Base-by-base conservation (phyloP, 2,329 filamentous ascomycete genomes). In the Clathrospora elynae region DNA sequence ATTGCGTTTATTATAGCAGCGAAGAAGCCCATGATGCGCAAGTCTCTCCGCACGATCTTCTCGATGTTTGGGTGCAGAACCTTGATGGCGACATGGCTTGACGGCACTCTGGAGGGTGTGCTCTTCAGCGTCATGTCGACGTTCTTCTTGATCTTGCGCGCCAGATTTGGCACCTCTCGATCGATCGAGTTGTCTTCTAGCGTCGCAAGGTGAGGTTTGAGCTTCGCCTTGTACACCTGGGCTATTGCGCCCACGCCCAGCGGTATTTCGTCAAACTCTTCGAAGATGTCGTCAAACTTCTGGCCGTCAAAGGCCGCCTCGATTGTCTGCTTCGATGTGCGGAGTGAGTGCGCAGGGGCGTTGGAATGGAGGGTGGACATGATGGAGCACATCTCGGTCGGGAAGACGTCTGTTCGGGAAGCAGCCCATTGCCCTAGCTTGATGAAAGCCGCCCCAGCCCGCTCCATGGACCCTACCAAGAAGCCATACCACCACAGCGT, bases 381-480 rank as follows among this genome's bases (percentile, higher is more conserved):
- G 66, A 91, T 84, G 29, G 82, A 82, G 73, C 93, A 99, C 81
- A 99, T 84, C 69, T 96, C 85, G 14, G 81, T 87, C 2, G 93
- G 93, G 66, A 99, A 99, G 64, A 99, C 96, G 71, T 99, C 93
- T 28, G 91, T 88, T 66, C 93, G 81, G 4, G 93, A 97, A 3
- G 93, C 93, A 12, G 93, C 93, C 93, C 93, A 99, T 84, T 99
- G 93, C 11, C 93, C 93, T 40, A 99, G 82, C 84, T 99, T 99
- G 74, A 99, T 99, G 65, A 99, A 99, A 0, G 93, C 90, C 30
- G 93, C 91, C 0, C 93, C 93, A 12, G 92, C 90, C 64, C 85
- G 80, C 72, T 99, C 92, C 93, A 99, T 97, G 18, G 87, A 80
- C 44, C 78, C 80, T 7, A 97, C 90, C 25, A 99, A 72, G 62